These are phyloP conservation scores for Penicillium sp. DNA, from an alignment of 2,329 filamentous ascomycete species.

Conservation along the genomic window DNA sequence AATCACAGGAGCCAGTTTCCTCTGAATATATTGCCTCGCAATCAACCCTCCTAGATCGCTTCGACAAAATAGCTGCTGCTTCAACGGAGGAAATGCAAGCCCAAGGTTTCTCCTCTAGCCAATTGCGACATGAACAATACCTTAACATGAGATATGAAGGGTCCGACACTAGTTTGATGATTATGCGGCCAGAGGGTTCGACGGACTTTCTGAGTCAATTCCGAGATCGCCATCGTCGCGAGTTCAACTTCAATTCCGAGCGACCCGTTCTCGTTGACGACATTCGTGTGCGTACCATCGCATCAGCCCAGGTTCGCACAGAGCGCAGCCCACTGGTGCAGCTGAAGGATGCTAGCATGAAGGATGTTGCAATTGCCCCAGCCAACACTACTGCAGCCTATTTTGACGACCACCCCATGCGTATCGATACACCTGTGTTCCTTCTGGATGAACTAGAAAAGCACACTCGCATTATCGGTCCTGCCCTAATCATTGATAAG, in stretches of 20 bases:
- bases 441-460: constrained; percentile 36
- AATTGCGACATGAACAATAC: constrained; percentile 47
- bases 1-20: constrained; percentile 66
- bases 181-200: constrained; percentile 66
- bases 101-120: constrained; percentile 46
- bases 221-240: constrained; percentile 79
- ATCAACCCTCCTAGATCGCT: constrained; percentile 62
- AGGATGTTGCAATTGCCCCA: constrained; percentile 61
- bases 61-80: constrained; percentile 72
- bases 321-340: constrained; percentile 71
- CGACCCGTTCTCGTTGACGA: constrained; percentile 87
- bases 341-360: constrained; percentile 42
- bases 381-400: constrained; percentile 48
- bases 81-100: constrained; percentile 40
- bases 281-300: constrained; percentile 82
- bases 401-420: constrained; percentile 33
- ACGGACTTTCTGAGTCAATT: constrained; percentile 84
- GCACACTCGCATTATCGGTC: constrained; percentile 53
- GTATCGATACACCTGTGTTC: constrained; percentile 39
- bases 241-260: constrained; percentile 87
- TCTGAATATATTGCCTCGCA: constrained; percentile 51
- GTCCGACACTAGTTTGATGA: constrained; percentile 52
- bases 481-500: constrained; percentile 74
- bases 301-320: constrained; percentile 60
- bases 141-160: constrained; percentile 54